Percentiles rank a stretch among this genome's conserved stretches.
These are phyloP conservation scores for Rhododendron mucronatum DNA, from an alignment of 148 eudicot species.

Conservation along the genomic window DNA sequence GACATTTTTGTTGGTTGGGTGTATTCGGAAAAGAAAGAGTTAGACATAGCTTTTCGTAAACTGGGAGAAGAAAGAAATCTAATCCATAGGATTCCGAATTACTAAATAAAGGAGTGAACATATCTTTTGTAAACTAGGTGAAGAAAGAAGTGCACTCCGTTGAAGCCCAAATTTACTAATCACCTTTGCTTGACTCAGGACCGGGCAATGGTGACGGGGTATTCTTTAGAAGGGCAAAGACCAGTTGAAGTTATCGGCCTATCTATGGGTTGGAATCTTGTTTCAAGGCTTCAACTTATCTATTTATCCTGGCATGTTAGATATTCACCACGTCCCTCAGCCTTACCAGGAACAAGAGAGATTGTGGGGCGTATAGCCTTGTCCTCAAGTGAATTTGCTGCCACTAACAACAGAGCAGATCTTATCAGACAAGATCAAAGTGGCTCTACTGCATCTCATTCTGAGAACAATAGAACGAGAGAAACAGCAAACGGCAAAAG, in stretches of 20 bases:
- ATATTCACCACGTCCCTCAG: neutral
- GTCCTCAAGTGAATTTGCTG: neutral
- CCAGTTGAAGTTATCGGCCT: neutral
- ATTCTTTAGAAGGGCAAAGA: neutral
- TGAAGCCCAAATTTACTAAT: neutral
- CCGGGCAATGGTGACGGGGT: neutral
- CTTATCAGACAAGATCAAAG: constrained; percentile 14
- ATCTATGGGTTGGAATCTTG: neutral
- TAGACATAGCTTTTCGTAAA: neutral
- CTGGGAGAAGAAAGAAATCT: neutral
- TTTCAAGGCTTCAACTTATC: neutral
- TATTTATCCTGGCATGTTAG: neutral
- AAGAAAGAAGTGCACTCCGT: neutral
- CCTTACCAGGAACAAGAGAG: neutral
- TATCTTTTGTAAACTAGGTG: too few relatives aligned
- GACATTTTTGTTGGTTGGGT: neutral
- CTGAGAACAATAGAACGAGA: constrained; percentile 26
- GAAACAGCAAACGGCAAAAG: constrained; percentile 41
- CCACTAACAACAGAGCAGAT: constrained; percentile 12
- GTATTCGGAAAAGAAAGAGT: neutral
- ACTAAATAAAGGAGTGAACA: neutral
- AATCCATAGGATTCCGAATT: neutral
- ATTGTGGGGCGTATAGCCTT: neutral
- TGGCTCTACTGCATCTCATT: constrained; percentile 17
- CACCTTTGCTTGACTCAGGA: neutral